A percentile compares a stretch with the other conserved stretches of the same genome.
Conservation (phyloP, 2,329 filamentous ascomycete species). For the Alternaria tenuissima region DNA sequence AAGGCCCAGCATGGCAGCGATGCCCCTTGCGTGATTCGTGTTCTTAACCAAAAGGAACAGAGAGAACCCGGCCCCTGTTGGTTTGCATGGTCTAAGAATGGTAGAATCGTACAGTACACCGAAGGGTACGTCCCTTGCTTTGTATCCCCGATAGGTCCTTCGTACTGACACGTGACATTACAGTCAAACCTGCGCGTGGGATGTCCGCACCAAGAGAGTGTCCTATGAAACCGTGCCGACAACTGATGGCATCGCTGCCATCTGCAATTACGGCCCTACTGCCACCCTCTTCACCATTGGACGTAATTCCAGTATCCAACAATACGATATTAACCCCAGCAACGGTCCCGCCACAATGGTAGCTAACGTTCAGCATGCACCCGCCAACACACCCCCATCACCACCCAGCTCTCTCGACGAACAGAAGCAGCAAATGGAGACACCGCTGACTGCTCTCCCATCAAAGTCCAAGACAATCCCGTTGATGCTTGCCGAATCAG, state of each 20-base stretch:
- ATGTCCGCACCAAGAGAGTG: slow-evolving; percentile 97
- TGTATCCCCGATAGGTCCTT: slow-evolving; percentile 1
- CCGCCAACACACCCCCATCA: slow-evolving; percentile 78
- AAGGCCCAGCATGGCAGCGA: slow-evolving; percentile 76
- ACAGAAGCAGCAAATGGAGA: slow-evolving; percentile 58
- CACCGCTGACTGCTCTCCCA: slow-evolving; percentile 42
- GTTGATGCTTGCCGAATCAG: slow-evolving; percentile 60
- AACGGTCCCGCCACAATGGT: slow-evolving; percentile 74
- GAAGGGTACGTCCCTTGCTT: slow-evolving; percentile 74
- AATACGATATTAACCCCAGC: slow-evolving; percentile 86
- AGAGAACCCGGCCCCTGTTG: slow-evolving; percentile 82
- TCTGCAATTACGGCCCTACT: slow-evolving; percentile 88
- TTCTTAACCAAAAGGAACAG: slow-evolving; percentile 81
- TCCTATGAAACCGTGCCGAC: slow-evolving; percentile 89
- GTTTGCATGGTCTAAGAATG: slow-evolving; percentile 99
- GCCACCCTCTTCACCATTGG: slow-evolving; percentile 93
- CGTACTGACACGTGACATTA: slow-evolving; percentile 32
- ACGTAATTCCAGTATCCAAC: slow-evolving; percentile 86
- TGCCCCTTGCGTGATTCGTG: slow-evolving; percentile 85
- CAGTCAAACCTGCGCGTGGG: slow-evolving; percentile 90
- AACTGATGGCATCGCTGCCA: slow-evolving; percentile 78
- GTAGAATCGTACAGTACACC: slow-evolving; percentile 89
- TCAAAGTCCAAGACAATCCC: slow-evolving; percentile 38
- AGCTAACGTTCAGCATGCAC: slow-evolving; percentile 85
- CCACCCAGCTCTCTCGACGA: slow-evolving; percentile 84